Evolutionary conservation across 345 rosid genomes (phyloP).

Genomic region (Eucalyptus coolabah): DNA sequence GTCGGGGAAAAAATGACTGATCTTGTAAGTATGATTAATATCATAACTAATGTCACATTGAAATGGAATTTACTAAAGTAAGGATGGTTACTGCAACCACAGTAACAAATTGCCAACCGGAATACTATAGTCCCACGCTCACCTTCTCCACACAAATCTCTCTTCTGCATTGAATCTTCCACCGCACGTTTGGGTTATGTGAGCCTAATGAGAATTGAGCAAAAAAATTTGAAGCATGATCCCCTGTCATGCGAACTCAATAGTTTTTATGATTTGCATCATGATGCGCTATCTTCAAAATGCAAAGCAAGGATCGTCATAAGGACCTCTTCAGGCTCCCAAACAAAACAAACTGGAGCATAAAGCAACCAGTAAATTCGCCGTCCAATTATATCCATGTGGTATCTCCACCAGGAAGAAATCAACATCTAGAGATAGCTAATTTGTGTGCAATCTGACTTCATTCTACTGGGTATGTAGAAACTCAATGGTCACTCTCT

Average conservation of each 20-base stretch:
- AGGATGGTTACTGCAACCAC: too few species aligned
- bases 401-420: neutral
- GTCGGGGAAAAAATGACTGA: neutral
- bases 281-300: neutral
- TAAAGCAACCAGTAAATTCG: neutral
- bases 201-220: neutral
- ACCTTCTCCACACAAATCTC: too few species aligned
- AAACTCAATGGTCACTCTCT: too few species aligned
- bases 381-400: neutral
- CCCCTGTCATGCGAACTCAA: neutral
- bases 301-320: neutral
- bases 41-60: neutral
- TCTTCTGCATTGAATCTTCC: neutral
- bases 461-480: fast-evolving
- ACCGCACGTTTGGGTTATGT: too few species aligned
- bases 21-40: neutral
- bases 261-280: neutral
- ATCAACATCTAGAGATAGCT: neutral
- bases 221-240: neutral
- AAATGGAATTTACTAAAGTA: too few species aligned
- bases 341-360: fast-evolving
- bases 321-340: neutral
- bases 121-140: too few species aligned
- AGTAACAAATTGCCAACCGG: too few species aligned
- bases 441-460: neutral